These are phyloP conservation scores for Plantago rigida DNA, from an alignment of 305 asterid genomes.

Conservation along the genomic window DNA sequence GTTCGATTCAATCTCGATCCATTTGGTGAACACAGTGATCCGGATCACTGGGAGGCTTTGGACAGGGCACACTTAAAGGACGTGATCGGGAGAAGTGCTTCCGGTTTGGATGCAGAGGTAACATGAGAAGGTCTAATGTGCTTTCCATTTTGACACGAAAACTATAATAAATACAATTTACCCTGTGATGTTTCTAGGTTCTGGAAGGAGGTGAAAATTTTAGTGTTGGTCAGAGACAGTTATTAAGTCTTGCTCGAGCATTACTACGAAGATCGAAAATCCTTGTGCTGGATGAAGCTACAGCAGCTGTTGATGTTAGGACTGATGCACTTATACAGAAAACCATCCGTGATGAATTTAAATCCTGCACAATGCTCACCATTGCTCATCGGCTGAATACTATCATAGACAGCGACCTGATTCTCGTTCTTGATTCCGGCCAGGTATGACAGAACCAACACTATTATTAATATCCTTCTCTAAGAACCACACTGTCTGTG, in stretches of 20 bases:
- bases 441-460: slow-evolving; percentile 36
- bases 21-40: slow-evolving; percentile 64
- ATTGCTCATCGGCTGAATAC: slow-evolving; percentile 92
- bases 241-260: slow-evolving; percentile 87
- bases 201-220: slow-evolving; percentile 89
- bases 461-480: too few relatives aligned
- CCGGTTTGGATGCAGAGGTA: slow-evolving; percentile 82
- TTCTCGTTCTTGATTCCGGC: slow-evolving; percentile 75
- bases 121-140: not conserved
- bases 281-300: slow-evolving; percentile 95
- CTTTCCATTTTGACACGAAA: not conserved
- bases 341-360: slow-evolving; percentile 80
- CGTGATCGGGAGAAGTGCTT: slow-evolving; percentile 48
- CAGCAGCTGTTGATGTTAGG: slow-evolving; percentile 92
- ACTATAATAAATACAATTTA: not conserved
- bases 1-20: slow-evolving; percentile 85
- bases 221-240: slow-evolving; percentile 92
- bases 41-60: slow-evolving; percentile 77
- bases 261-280: slow-evolving; percentile 83
- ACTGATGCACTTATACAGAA: slow-evolving; percentile 90
- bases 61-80: slow-evolving; percentile 75
- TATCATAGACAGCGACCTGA: slow-evolving; percentile 70
- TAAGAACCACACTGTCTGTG: too few relatives aligned
- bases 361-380: slow-evolving; percentile 85
- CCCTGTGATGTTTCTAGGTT: slow-evolving; percentile 39